Conservation (phyloP, 2,329 filamentous ascomycete species). For the Pochonia chlamydosporia region DNA sequence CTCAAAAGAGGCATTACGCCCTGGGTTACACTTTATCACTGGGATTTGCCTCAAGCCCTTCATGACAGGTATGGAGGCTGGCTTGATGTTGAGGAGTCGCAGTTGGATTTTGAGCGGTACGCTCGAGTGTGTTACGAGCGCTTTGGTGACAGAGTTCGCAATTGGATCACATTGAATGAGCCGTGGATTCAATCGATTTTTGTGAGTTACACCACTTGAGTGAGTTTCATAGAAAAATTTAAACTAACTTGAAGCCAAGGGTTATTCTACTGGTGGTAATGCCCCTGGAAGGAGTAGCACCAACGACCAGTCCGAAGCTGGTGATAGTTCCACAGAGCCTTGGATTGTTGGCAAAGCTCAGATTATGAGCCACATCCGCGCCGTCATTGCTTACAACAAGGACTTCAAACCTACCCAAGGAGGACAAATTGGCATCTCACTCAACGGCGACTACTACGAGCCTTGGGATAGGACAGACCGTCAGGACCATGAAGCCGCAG, state of each 20-base stretch:
- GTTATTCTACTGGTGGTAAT: conserved; percentile 27
- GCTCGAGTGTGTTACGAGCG: conserved; percentile 29
- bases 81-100: conserved; percentile 24
- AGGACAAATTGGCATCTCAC: conserved; percentile 27
- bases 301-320: conserved; percentile 12
- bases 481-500: conserved; percentile 23
- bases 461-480: conserved; percentile 24
- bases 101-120: conserved; percentile 29
- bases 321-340: conserved; percentile 28
- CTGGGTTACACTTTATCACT: conserved; percentile 59
- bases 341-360: conserved; percentile 30
- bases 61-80: conserved; percentile 31
- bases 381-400: conserved; percentile 23
- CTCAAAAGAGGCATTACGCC: conserved; percentile 51
- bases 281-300: conserved; percentile 25
- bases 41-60: conserved; percentile 42
- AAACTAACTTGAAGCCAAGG: conserved; percentile 11
- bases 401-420: conserved; percentile 23
- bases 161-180: conserved; percentile 36
- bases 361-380: conserved; percentile 29
- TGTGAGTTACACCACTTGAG: conserved; percentile 11
- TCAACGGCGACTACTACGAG: conserved; percentile 33
- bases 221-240: not conserved
- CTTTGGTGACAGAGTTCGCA: conserved; percentile 34
- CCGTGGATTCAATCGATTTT: conserved; percentile 32